Conservation (phyloP, 345 rosid species). For the Melaleuca alternifolia region DNA sequence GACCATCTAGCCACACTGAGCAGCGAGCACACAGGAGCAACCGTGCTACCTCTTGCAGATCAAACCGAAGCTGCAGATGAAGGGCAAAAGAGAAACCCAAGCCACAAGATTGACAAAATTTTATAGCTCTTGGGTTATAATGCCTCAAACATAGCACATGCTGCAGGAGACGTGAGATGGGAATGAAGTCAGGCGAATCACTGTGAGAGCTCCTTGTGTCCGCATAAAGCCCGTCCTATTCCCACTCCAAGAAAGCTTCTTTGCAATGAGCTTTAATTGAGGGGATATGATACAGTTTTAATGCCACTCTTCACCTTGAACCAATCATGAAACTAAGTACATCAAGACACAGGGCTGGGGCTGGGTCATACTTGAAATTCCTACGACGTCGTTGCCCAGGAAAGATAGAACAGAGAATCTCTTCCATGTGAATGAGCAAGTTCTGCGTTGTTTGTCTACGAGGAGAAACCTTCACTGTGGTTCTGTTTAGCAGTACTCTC, state of each 20-base stretch:
- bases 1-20: background rate
- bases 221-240: background rate
- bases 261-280: background rate
- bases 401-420: background rate
- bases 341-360: background rate
- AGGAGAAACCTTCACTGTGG: background rate
- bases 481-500: conserved; percentile 5
- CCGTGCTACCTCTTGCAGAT: background rate
- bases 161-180: background rate
- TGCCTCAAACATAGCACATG: background rate
- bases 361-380: background rate
- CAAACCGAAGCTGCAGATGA: background rate
- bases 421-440: background rate
- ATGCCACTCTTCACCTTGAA: background rate
- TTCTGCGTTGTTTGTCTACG: background rate
- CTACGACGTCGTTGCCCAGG: background rate
- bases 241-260: background rate
- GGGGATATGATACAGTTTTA: background rate
- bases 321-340: background rate
- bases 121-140: background rate
- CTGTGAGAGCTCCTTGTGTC: background rate
- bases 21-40: background rate
- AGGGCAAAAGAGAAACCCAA: background rate
- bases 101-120: background rate
- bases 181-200: background rate